Percentiles rank a stretch among this genome's conserved stretches.
phyloP scores from a whole-genome alignment of 1,139 yeast species.

The Sugiyamaella castrensis region DNA sequence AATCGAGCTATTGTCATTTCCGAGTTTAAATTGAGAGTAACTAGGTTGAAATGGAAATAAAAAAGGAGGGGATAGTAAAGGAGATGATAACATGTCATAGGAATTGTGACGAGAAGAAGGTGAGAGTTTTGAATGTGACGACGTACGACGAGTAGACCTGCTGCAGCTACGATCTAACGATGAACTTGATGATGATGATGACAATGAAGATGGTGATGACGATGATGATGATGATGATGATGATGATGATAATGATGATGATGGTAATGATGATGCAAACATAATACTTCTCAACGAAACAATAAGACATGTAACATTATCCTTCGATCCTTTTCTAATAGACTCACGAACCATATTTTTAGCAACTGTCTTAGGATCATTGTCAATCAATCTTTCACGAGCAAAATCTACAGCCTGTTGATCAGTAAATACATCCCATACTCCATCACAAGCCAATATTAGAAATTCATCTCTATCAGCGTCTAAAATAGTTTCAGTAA shows the following conservation, averaged over 20 bases:
- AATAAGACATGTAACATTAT: constrained; percentile 84
- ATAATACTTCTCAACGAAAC: constrained; percentile 36
- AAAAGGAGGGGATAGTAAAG: not conserved
- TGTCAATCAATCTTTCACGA: constrained; percentile 36
- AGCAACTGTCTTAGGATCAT: constrained; percentile 62
- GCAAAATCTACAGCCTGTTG: constrained; percentile 70
- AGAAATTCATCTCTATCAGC: constrained; percentile 60
- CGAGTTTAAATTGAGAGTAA: not conserved
- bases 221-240: not conserved
- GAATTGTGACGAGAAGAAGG: too few species aligned
- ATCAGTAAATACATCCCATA: constrained; percentile 87
- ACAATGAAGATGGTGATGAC: too few species aligned
- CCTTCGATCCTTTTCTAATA: constrained; percentile 67
- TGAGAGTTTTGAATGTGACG: too few species aligned
- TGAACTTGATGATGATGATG: too few species aligned
- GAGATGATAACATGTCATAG: too few species aligned
- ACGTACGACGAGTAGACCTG: too few species aligned
- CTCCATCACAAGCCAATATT: constrained; percentile 87
- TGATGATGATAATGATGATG: constrained; percentile 1
- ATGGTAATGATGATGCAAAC: not conserved
- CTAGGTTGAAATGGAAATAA: not conserved
- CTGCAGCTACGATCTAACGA: too few species aligned
- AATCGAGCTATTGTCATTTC: too few species aligned
- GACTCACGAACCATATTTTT: constrained; percentile 65
- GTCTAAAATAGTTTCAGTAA: constrained; percentile 45